These are phyloP conservation scores for Colletotrichum phormii DNA, from an alignment of 2,329 filamentous ascomycete species.

Conservation along the genomic window DNA sequence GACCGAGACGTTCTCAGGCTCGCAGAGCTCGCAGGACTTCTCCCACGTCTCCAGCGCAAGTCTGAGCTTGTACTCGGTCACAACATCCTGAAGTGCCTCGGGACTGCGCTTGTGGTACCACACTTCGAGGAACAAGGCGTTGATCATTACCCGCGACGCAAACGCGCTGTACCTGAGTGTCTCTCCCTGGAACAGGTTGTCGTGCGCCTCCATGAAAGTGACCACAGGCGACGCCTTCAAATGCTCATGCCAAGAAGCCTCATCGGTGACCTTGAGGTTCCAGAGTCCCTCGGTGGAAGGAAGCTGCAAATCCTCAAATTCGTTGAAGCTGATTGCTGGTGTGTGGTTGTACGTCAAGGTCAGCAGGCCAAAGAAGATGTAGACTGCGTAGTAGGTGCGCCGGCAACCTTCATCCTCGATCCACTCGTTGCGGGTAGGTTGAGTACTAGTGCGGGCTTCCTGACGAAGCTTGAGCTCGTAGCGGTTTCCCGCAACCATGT, in stretches of 20 bases:
- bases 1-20: slow-evolving; percentile 88
- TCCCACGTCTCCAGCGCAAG: slow-evolving; percentile 99
- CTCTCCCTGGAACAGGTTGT: slow-evolving; percentile 95
- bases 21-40: slow-evolving; percentile 92
- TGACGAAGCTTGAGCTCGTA: slow-evolving; percentile 96
- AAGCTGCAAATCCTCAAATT: slow-evolving; percentile 92
- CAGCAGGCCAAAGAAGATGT: slow-evolving; percentile 97
- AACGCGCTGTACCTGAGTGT: slow-evolving; percentile 93
- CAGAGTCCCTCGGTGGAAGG: slow-evolving; percentile 95
- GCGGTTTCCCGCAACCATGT: slow-evolving; percentile 97
- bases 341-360: slow-evolving; percentile 98
- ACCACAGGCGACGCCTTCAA: slow-evolving; percentile 77
- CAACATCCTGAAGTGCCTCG: slow-evolving; percentile 96
- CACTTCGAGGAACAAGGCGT: slow-evolving; percentile 95
- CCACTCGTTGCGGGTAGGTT: slow-evolving; percentile 89
- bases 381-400: slow-evolving; percentile 97
- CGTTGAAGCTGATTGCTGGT: slow-evolving; percentile 97
- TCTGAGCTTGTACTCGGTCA: slow-evolving; percentile 97
- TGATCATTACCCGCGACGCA: slow-evolving; percentile 98
- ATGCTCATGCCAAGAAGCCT: slow-evolving; percentile 85
- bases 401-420: slow-evolving; percentile 96
- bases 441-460: slow-evolving; percentile 82
- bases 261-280: slow-evolving; percentile 85
- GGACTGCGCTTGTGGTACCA: slow-evolving; percentile 99
- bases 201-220: slow-evolving; percentile 93